Percentiles rank a stretch among this genome's conserved stretches.
These are phyloP conservation scores for Picea abies DNA, from an alignment of 83 land plant genomes.

Conservation along the genomic window DNA sequence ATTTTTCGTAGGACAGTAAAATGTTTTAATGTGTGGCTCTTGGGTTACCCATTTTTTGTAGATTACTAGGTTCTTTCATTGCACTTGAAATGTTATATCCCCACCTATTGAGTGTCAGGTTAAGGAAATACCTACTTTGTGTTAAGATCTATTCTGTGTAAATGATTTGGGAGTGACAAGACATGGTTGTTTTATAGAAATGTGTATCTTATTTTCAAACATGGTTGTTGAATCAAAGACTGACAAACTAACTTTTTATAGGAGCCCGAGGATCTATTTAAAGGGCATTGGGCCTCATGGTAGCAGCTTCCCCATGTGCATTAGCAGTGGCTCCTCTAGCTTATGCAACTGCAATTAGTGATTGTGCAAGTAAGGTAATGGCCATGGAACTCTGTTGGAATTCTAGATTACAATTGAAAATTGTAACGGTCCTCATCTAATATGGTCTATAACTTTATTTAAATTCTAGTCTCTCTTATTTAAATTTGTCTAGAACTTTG, in stretches of 20 bases:
- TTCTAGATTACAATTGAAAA: no score
- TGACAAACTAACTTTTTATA: constrained; percentile 23
- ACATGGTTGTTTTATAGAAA: neutral
- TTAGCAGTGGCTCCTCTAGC: no score
- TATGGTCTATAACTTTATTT: no score
- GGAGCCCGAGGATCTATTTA: constrained; percentile 91
- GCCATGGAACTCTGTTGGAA: neutral
- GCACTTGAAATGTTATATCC: neutral
- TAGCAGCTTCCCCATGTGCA: no score
- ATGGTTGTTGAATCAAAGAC: neutral
- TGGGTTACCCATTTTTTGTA: neutral
- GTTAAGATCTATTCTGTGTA: neutral
- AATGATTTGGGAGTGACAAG: neutral
- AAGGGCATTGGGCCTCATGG: constrained; percentile 96
- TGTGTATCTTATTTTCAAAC: neutral
- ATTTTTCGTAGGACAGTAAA: neutral
- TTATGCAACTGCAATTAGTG: constrained; percentile 94
- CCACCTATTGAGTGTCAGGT: neutral
- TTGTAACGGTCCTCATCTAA: no score
- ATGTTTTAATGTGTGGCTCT: neutral
- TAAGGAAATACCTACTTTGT: neutral
- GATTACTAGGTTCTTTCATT: neutral
- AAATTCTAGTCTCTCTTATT: no score
- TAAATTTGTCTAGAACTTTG: no score
- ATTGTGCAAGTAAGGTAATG: constrained; percentile 95